Percentiles rank a stretch among this genome's conserved stretches.
These are phyloP conservation scores for Mucor lusitanicus DNA, from an alignment of 371 early-diverging fungal species.

Conservation along the genomic window DNA sequence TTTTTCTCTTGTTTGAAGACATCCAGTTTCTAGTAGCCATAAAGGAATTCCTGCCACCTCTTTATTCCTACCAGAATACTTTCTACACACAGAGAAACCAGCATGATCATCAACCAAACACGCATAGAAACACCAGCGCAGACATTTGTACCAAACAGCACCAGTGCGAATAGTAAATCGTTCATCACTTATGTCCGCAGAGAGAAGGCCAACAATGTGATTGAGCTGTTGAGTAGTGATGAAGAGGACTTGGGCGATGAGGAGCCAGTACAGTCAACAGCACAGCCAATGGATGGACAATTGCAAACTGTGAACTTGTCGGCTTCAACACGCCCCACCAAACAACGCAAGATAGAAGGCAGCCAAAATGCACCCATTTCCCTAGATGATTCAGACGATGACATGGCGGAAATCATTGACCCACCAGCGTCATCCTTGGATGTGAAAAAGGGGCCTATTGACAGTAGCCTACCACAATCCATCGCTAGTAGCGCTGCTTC, in stretches of 20 bases:
- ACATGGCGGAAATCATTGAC: neutral
- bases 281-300: neutral
- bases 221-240: slow-evolving; percentile 11
- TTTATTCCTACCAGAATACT: neutral
- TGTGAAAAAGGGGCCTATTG: neutral
- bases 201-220: slow-evolving; percentile 3
- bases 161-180: neutral
- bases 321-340: neutral
- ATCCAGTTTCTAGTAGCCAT: neutral
- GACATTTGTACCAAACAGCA: neutral
- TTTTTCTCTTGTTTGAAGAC: neutral
- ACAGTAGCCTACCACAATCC: neutral
- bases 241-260: neutral
- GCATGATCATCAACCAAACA: neutral
- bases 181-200: slow-evolving; percentile 5
- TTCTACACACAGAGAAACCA: neutral
- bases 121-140: slow-evolving; percentile 2
- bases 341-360: neutral
- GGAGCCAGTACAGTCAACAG: neutral
- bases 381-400: slow-evolving; percentile 12
- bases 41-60: neutral
- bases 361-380: slow-evolving; percentile 5
- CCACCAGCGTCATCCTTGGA: too few species aligned
- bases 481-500: neutral
- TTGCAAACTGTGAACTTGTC: neutral